Evolutionary conservation across 202 grass and related monocot genomes (phyloP).

Genomic region (Zoysia matrella): DNA sequence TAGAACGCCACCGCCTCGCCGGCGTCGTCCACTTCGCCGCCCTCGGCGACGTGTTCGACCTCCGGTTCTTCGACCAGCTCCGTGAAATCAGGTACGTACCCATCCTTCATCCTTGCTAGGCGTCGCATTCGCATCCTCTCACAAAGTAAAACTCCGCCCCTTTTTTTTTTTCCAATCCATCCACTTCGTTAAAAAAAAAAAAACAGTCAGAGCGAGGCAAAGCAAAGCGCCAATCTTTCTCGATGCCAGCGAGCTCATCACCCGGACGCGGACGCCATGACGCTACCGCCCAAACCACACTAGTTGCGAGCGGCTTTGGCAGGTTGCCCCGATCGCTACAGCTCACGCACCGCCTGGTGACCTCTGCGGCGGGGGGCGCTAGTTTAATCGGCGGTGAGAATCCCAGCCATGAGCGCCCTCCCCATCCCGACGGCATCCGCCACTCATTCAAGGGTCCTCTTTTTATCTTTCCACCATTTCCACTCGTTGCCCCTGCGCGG

Average conservation of each 20-base stretch:
- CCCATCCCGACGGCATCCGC: slow-evolving; percentile 22
- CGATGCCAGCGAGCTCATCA: slow-evolving; percentile 37
- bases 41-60: slow-evolving; percentile 61
- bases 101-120: background rate
- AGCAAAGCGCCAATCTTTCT: slow-evolving; percentile 14
- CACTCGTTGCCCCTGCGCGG: slow-evolving; percentile 13
- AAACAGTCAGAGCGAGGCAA: background rate
- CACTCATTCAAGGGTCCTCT: slow-evolving; percentile 42
- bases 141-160: background rate
- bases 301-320: slow-evolving; percentile 43
- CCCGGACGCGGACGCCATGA: slow-evolving; percentile 14
- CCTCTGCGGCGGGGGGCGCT: background rate
- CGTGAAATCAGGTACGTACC: slow-evolving; percentile 70
- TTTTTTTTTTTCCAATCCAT: background rate
- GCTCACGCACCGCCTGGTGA: slow-evolving; percentile 52
- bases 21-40: slow-evolving; percentile 79
- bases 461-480: slow-evolving; percentile 31
- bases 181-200: background rate
- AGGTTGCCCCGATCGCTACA: slow-evolving; percentile 40
- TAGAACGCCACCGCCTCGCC: slow-evolving; percentile 78
- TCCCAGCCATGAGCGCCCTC: slow-evolving; percentile 44
- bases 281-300: slow-evolving; percentile 48
- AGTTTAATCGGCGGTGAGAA: slow-evolving; percentile 56
- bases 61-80: slow-evolving; percentile 78
- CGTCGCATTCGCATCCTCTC: background rate